Conservation (phyloP, 1,284 basidiomycete species). For the Naganishia sp. region DNA sequence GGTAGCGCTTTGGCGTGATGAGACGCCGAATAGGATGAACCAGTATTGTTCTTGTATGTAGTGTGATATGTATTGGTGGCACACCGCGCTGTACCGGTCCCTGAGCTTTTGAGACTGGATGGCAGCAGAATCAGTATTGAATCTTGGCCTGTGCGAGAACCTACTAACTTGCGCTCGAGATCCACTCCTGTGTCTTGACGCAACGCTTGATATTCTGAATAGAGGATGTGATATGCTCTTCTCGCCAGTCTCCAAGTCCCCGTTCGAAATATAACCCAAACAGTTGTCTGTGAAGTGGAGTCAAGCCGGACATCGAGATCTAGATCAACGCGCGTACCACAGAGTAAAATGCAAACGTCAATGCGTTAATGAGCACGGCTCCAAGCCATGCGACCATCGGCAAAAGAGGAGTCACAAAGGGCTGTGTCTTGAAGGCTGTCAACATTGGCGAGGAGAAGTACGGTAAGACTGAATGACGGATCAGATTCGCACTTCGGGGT, state of each 20-base stretch:
- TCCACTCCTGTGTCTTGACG: not conserved
- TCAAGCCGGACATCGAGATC: no score
- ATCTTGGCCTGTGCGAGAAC: not conserved
- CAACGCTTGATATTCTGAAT: slow-evolving; percentile 11
- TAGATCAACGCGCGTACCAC: not conserved
- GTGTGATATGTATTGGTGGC: no score
- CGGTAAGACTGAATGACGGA: slow-evolving; percentile 5
- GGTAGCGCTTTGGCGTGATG: not conserved
- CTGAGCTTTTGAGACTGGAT: no score
- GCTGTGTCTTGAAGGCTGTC: slow-evolving; percentile 8
- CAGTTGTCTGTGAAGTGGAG: slow-evolving; percentile 11
- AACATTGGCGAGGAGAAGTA: slow-evolving; percentile 6
- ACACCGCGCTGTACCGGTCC: no score
- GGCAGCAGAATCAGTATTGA: not conserved
- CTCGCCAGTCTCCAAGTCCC: slow-evolving; percentile 23
- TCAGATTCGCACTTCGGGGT: not conserved
- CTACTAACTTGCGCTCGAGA: slow-evolving; percentile 4
- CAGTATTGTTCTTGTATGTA: no score
- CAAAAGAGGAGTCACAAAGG: not conserved
- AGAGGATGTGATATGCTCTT: slow-evolving; percentile 4
- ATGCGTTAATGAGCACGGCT: not conserved
- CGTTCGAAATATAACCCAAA: slow-evolving; percentile 28
- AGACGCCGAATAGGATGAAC: no score
- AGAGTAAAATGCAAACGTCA: slow-evolving; percentile 16
- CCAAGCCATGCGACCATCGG: slow-evolving; percentile 1